phyloP scores from a whole-genome alignment of 2,329 filamentous ascomycete genomes.

The Aureobasidium sp. region DNA sequence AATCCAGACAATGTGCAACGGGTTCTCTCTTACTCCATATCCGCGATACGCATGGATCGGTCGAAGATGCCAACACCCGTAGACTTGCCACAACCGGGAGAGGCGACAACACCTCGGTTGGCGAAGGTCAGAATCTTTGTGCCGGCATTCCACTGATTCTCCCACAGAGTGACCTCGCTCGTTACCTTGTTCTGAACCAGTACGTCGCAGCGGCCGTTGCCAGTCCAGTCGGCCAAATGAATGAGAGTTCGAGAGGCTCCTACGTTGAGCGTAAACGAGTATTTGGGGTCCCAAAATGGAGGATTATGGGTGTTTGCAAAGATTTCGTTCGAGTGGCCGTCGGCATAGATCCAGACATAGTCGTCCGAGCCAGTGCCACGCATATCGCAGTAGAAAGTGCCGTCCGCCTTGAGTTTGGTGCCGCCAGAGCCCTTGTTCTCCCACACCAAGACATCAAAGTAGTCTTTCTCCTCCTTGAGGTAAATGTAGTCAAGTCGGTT shows the following conservation, averaged over 20 bases:
- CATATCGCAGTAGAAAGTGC: constrained; percentile 16
- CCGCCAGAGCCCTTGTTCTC: constrained; percentile 14
- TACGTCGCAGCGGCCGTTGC: constrained; percentile 14
- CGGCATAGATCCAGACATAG: constrained; percentile 12
- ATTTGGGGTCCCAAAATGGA: constrained; percentile 8
- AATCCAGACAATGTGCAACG: too few relatives aligned
- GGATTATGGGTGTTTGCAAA: neutral
- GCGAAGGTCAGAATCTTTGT: neutral
- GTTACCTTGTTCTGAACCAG: neutral
- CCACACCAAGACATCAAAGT: neutral
- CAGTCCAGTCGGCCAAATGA: constrained; percentile 13
- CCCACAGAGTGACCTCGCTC: neutral
- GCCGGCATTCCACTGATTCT: neutral
- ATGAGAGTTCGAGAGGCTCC: neutral
- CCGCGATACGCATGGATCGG: neutral
- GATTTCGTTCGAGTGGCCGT: neutral
- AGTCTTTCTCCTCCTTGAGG: neutral
- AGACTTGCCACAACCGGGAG: neutral
- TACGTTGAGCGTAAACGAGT: neutral
- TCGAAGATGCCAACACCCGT: neutral
- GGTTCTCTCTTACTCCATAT: neutral
- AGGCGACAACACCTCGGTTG: neutral
- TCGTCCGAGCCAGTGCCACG: constrained; percentile 13
- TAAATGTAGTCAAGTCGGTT: neutral
- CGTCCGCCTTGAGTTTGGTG: constrained; percentile 9